Percentiles rank a stretch among this genome's conserved stretches.
Conservation (phyloP, 2,329 filamentous ascomycete species). For the Penicillium sp. region DNA sequence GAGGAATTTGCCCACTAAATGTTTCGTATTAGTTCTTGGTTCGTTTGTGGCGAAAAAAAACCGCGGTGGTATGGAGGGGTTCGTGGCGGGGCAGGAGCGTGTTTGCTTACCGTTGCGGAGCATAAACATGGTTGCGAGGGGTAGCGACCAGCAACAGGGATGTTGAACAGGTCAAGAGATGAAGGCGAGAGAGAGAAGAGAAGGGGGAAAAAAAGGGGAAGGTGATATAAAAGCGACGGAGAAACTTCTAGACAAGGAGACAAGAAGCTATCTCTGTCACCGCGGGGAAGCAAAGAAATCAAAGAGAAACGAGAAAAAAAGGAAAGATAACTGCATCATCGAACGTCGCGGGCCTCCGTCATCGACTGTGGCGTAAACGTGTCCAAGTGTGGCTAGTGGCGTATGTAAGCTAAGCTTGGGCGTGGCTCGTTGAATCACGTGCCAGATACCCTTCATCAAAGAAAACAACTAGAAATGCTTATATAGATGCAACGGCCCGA, state of each 20-base stretch:
- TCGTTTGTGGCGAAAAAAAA: constrained; percentile 5
- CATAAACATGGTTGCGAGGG: constrained; percentile 56
- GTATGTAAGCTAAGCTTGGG: neutral
- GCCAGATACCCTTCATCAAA: neutral
- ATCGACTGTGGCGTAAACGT: constrained; percentile 17
- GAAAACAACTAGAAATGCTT: neutral
- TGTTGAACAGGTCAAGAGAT: neutral
- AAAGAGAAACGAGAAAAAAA: constrained; percentile 1
- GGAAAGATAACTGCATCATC: constrained; percentile 13
- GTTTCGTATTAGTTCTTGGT: constrained; percentile 8
- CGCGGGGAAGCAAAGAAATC: constrained; percentile 1
- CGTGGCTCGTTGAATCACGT: neutral
- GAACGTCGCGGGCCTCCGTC: constrained; percentile 22
- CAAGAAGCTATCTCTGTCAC: neutral
- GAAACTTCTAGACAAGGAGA: constrained; percentile 1
- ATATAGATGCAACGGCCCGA: no score
- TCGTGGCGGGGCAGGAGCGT: constrained; percentile 29
- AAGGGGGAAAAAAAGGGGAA: constrained; percentile 1
- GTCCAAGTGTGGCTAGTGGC: neutral
- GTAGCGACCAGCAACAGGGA: constrained; percentile 27
- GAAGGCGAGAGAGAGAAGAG: neutral
- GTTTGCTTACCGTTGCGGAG: constrained; percentile 55
- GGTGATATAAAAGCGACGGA: constrained; percentile 7
- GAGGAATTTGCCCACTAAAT: constrained; percentile 82
- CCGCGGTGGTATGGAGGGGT: constrained; percentile 23